Evolutionary conservation across 2,329 filamentous ascomycete species (phyloP), one percentile per base, ranked within the genome.

Genomic region (Xylariaceae sp.): DNA sequence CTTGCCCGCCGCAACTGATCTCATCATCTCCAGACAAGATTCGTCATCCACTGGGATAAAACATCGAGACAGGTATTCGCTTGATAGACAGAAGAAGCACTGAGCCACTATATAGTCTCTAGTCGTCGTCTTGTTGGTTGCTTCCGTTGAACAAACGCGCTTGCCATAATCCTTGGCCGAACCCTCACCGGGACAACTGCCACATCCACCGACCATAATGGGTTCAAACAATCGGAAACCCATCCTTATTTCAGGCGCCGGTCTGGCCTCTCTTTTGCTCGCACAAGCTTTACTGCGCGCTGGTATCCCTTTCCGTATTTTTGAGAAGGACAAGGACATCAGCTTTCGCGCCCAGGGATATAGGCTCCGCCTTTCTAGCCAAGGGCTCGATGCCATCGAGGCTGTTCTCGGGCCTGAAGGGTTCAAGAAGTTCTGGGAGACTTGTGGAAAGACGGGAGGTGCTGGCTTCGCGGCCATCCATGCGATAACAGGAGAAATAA

Each of bases 271-370:
- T 0, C 69, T 78, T 1, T 63, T 77, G 0, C 65, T 78, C 1
- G 75, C 71, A 0, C 74, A 75, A 42, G 73, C 73, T 7, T 69
- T 77, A 1, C 71, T 67, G 2, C 63, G 55, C 1, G 67, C 71
- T 42, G 63, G 63, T 0, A 75, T 80, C n/a, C 73, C 75, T 1
- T 84, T 81, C 64, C 70, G 65, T 36, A 75, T 85, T 41, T 84
- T 79, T 60, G 82, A 86, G 66, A 79, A 79, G 40, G 78, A 82
- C 54, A 55, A 65, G 0, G 75, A 73, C 0, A 69, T 77, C 43
- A 53, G 62, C 1, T 83, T 82, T 59, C 82, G 83, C 42, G 81
- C 78, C 0, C 83, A 87, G 62, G 83, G 83, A 0, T 86, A 87
- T 66, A 45, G 57, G 13, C 17, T 60, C 11, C 55, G 57, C n/a